Evolutionary conservation across 768 basidiomycete species (phyloP), one percentile per base, ranked within the genome.

Genomic region (Naganishia antarctica): DNA sequence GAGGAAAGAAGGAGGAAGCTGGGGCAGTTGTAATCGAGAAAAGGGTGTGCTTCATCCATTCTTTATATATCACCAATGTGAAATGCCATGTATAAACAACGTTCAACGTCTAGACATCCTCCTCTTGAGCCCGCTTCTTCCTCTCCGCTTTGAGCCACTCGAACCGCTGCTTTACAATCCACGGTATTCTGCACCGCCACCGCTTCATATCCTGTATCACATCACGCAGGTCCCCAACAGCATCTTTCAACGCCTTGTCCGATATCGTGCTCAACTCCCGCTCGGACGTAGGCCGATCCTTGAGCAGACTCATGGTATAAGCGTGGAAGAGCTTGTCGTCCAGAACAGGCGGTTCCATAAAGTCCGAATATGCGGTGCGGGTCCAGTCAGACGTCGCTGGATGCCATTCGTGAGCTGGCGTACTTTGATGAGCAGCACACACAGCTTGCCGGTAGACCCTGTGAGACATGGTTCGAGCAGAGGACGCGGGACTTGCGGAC

Each of bases 1-100:
- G 73, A 71, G 50, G 70, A 72, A 40, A 67, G 66, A 57, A 65
- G 68, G 48, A 58, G 45, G 32, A 69, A 67, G 53, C 37, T 57
- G 53, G 53, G 53, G 1, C 32, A 37, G 18, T 13, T 57, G 34
- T 57, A 26, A 37, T 37, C 15, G 34, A 7, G 34, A 15, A 37
- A 7, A 37, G 34, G 15, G 34, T 15, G 15, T 37, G 34, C 34
- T 37, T 7, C 15, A 37, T 7, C 34, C 34, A 37, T 7, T n/a
- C n/a, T n/a, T n/a, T n/a, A n/a, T n/a, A n/a, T n/a, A n/a, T n/a
- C n/a, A n/a, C n/a, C n/a, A n/a, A n/a, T n/a, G n/a, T n/a, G n/a
- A n/a, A n/a, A n/a, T n/a, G n/a, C n/a, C n/a, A n/a, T n/a, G n/a
- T n/a, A n/a, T 44, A 44, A 15, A 9, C 5, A 21, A 15, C 43